Percentiles rank a stretch among this genome's conserved stretches.
Conservation (phyloP, 345 rosid genomes). For the Bruguiera parviflora region DNA sequence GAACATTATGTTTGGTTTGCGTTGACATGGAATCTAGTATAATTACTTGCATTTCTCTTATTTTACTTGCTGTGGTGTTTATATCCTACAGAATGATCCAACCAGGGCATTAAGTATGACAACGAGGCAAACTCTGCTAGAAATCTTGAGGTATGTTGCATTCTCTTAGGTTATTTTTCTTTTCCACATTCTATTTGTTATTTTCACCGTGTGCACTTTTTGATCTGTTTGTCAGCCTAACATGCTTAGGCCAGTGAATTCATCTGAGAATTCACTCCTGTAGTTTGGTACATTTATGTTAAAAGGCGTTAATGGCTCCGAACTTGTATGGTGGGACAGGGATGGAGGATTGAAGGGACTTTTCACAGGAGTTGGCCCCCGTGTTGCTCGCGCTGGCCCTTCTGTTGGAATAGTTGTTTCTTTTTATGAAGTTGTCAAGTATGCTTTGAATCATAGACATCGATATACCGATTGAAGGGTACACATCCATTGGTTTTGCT, state of each 20-base stretch:
- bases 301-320: neutral
- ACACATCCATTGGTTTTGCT: neutral
- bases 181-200: neutral
- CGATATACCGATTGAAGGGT: neutral
- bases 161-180: neutral
- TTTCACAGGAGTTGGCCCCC: conserved; percentile 28
- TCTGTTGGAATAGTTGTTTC: conserved; percentile 38
- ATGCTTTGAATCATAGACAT: conserved; percentile 6
- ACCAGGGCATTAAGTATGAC: conserved; percentile 72
- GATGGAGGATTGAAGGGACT: conserved; percentile 24
- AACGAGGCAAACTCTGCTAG: conserved; percentile 60
- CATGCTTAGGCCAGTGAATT: neutral
- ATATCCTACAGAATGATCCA: conserved; percentile 62
- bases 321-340: conserved; percentile 15
- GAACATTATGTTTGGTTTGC: no score
- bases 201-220: neutral
- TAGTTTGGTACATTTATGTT: neutral
- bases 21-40: neutral
- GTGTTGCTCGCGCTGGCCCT: conserved; percentile 30
- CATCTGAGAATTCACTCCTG: neutral
- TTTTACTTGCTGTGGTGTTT: neutral
- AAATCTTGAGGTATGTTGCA: conserved; percentile 73
- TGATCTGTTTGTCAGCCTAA: neutral
- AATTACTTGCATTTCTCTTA: neutral
- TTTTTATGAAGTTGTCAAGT: conserved; percentile 29